phyloP scores from a whole-genome alignment of 192 early-diverging fungal species.

The Coemansia sp. region DNA sequence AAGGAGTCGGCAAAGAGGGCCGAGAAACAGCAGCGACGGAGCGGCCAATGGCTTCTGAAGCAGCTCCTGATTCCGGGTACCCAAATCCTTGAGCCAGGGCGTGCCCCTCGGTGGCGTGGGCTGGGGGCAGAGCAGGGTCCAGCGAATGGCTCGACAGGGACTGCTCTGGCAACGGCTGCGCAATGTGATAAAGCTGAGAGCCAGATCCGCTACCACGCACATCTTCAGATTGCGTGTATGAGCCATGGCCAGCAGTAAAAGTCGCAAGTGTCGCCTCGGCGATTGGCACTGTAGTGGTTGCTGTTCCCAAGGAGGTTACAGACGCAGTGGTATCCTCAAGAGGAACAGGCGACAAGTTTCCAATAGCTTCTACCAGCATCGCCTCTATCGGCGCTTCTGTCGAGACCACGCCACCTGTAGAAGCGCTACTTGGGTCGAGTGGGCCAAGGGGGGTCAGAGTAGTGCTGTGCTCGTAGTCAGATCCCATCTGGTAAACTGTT shows the following conservation, averaged over 20 bases:
- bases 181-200: not conserved
- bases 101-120: not conserved
- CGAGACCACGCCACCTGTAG: not conserved
- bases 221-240: not conserved
- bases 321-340: not conserved
- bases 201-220: not conserved
- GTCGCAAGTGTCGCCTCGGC: not conserved
- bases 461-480: not conserved
- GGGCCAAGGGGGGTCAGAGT: not conserved
- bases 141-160: not conserved
- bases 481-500: not conserved
- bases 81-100: not conserved
- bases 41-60: slow-evolving; percentile 3
- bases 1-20: slow-evolving; percentile 4
- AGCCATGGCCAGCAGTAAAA: not conserved
- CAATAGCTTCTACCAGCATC: not conserved
- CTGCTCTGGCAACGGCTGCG: not conserved
- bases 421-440: not conserved
- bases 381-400: not conserved
- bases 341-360: not conserved
- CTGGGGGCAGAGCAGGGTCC: not conserved
- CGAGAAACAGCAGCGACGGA: not conserved
- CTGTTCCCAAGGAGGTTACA: not conserved
- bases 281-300: not conserved
- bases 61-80: not conserved